Conservation (phyloP, 805 yeast genomes). For the Pichia phayaonensis region DNA sequence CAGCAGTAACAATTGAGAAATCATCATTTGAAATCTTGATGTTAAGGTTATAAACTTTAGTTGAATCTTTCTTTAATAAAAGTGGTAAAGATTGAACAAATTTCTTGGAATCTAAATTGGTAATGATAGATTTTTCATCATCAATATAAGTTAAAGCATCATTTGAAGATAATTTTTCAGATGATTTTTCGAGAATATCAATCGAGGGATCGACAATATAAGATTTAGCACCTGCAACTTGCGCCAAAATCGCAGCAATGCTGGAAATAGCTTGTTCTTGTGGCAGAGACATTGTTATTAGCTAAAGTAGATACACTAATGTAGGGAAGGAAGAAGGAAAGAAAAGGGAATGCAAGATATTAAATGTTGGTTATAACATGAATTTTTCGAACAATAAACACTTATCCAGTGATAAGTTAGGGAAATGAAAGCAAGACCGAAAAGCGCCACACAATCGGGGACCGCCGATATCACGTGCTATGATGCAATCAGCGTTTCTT, state of each 20-base stretch:
- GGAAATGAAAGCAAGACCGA: not conserved
- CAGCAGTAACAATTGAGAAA: conserved; percentile 59
- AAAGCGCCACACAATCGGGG: not conserved
- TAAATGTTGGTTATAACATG: not conserved
- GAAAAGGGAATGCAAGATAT: not conserved
- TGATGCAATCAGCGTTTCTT: not conserved
- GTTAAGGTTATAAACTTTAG: conserved; percentile 46
- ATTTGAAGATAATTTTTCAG: conserved; percentile 29
- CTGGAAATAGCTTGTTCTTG: conserved; percentile 7
- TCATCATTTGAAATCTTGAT: conserved; percentile 54
- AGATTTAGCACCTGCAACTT: conserved; percentile 5
- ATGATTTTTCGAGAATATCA: not conserved
- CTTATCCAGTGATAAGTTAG: not conserved
- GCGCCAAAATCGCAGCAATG: conserved; percentile 4
- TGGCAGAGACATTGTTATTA: conserved; percentile 2
- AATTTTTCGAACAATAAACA: too few relatives aligned
- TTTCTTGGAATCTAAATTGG: conserved; percentile 37
- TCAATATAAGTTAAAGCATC: conserved; percentile 46
- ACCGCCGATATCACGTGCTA: not conserved
- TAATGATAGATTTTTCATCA: conserved; percentile 27
- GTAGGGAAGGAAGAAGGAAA: not conserved
- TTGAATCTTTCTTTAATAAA: conserved; percentile 32
- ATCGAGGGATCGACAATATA: conserved; percentile 9
- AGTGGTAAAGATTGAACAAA: conserved; percentile 56
- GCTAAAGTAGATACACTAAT: not conserved